Percentiles rank a stretch among this genome's conserved stretches.
phyloP scores from a whole-genome alignment of 1,284 basidiomycete species.

The Apiotrichum montevideense region DNA sequence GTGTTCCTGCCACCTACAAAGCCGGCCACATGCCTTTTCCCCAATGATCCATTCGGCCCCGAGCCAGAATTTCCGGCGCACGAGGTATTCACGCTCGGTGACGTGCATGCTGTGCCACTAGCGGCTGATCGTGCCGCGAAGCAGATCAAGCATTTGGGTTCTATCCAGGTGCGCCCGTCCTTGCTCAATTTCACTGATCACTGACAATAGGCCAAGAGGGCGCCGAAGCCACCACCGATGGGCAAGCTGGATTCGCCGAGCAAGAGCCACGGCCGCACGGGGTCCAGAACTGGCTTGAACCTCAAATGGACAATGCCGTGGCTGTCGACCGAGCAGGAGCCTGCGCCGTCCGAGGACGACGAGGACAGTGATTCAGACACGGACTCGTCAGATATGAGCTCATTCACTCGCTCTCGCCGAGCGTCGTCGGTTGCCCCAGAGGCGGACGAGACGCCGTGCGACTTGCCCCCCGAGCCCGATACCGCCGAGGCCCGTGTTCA shows the following conservation, averaged over 20 bases:
- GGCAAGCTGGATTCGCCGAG: background rate
- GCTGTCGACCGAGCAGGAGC: background rate
- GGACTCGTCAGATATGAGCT: background rate
- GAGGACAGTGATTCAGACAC: conserved; percentile 8
- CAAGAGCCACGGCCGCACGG: conserved; percentile 1
- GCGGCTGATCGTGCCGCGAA: conserved; percentile 20
- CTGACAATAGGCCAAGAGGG: conserved; percentile 17
- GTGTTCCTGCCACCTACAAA: conserved; percentile 36
- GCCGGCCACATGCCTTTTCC: conserved; percentile 25
- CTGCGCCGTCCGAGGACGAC: background rate
- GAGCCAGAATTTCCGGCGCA: conserved; percentile 15
- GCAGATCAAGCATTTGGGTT: conserved; percentile 17
- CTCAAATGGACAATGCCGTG: conserved; percentile 13
- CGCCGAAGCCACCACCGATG: conserved; percentile 13
- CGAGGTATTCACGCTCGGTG: conserved; percentile 28
- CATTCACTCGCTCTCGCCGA: conserved; percentile 2
- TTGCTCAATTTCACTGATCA: background rate
- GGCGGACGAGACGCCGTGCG: conserved; percentile 29
- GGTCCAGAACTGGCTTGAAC: conserved; percentile 11
- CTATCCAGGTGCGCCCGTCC: conserved; percentile 18
- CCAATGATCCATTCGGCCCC: conserved; percentile 12
- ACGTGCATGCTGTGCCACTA: conserved; percentile 39
- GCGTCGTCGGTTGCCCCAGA: conserved; percentile 24
- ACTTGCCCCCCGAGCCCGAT: conserved; percentile 8
- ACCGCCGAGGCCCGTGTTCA: conserved; percentile 14